Evolutionary conservation across 345 rosid genomes (phyloP).

Genomic region (Ailanthus altissimus): DNA sequence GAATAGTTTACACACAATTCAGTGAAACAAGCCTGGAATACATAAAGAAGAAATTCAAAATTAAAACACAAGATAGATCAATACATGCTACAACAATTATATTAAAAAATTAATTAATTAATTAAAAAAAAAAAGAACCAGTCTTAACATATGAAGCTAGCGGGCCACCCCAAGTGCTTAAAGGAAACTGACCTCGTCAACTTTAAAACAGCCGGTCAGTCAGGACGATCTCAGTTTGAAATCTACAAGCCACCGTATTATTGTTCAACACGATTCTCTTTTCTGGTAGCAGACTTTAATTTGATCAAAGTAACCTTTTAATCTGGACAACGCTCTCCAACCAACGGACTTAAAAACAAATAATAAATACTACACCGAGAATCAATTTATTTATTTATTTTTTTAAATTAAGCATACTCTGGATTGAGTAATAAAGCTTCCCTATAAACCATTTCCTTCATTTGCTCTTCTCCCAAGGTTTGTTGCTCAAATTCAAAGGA

Average conservation of each 20-base stretch:
- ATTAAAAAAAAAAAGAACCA: no score
- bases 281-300: constrained; percentile 1
- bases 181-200: constrained; percentile 12
- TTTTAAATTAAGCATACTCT: constrained; percentile 54
- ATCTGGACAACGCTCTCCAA: background rate
- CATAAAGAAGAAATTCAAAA: background rate
- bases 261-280: background rate
- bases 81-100: background rate
- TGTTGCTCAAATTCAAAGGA: constrained; percentile 91
- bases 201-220: background rate
- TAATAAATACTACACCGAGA: background rate
- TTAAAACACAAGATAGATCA: constrained; percentile 1
- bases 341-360: background rate
- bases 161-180: background rate
- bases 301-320: background rate
- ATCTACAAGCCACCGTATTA: constrained; percentile 1
- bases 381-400: constrained; percentile 12
- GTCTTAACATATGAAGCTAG: background rate
- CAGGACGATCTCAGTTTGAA: background rate
- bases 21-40: no score
- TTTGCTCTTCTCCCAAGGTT: constrained; percentile 79
- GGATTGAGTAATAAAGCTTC: constrained; percentile 88
- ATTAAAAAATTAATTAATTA: background rate
- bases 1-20: no score
- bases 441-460: constrained; percentile 78